Evolutionary conservation across 2,329 filamentous ascomycete genomes (phyloP).

Genomic region (Aaosphaeria arxii): DNA sequence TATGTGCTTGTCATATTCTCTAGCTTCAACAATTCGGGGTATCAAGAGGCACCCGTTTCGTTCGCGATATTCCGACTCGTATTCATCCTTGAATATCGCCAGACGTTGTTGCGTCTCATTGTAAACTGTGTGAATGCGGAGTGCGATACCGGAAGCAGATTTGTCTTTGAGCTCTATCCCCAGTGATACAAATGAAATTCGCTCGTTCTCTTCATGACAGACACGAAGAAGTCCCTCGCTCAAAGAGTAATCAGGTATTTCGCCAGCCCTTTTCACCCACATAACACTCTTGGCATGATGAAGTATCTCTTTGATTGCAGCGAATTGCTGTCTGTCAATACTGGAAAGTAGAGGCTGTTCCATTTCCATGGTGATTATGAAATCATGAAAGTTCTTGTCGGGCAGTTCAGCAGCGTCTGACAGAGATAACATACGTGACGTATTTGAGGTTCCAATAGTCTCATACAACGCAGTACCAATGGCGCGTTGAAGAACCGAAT

Average conservation of each 20-base stretch:
- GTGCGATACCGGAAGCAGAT: neutral
- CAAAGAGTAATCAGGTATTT: neutral
- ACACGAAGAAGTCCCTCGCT: neutral
- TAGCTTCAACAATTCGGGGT: neutral
- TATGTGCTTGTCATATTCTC: neutral
- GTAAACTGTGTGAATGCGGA: neutral
- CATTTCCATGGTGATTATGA: neutral
- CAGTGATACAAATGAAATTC: neutral
- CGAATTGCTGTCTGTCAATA: neutral
- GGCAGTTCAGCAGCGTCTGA: neutral
- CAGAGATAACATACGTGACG: neutral
- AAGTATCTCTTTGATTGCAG: neutral
- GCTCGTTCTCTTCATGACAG: neutral
- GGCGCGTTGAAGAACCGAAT: neutral
- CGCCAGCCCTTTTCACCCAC: neutral
- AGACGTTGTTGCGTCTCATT: neutral
- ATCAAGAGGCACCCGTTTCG: neutral
- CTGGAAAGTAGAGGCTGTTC: neutral
- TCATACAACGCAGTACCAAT: neutral
- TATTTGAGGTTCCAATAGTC: neutral
- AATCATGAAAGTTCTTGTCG: neutral
- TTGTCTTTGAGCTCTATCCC: neutral
- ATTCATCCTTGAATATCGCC: neutral
- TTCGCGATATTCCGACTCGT: constrained; percentile 1
- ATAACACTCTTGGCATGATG: neutral